Evolutionary conservation across 75 land plant genomes (phyloP).

Genomic region (Chamaecyparis obtusa): DNA sequence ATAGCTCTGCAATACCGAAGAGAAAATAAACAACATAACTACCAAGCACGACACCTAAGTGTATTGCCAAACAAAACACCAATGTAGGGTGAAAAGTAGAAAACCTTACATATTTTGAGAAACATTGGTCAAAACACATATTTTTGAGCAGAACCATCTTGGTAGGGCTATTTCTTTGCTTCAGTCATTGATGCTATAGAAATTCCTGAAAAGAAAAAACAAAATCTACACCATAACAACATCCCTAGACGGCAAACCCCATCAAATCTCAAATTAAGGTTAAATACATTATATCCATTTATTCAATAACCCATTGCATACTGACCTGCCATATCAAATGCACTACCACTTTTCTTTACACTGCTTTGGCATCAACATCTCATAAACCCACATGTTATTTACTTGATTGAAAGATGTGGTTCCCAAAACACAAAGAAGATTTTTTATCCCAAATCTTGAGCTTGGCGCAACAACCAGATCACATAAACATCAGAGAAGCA

Average conservation of each 20-base stretch:
- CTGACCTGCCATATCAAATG: not conserved
- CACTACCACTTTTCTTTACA: not conserved
- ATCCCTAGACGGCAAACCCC: not conserved
- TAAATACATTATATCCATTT: not conserved
- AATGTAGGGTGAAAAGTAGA: not conserved
- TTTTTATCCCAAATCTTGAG: not conserved
- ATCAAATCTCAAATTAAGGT: not conserved
- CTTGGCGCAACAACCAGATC: not conserved
- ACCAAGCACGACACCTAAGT: not conserved
- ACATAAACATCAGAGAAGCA: not conserved
- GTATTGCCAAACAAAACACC: slow-evolving; percentile 1
- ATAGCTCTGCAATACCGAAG: not conserved
- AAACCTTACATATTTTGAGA: not conserved
- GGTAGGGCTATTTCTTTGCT: not conserved
- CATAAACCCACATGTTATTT: not conserved
- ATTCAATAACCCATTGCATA: not conserved
- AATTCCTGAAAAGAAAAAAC: not conserved
- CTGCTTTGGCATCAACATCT: not conserved
- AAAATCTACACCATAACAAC: slow-evolving; percentile 1
- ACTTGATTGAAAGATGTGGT: not conserved
- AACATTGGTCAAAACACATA: not conserved
- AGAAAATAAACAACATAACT: not conserved
- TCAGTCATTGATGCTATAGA: not conserved
- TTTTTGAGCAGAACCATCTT: not conserved
- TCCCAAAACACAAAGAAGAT: not conserved